Conservation (phyloP, 306 rosid species). For the Vigna nakashimae region DNA sequence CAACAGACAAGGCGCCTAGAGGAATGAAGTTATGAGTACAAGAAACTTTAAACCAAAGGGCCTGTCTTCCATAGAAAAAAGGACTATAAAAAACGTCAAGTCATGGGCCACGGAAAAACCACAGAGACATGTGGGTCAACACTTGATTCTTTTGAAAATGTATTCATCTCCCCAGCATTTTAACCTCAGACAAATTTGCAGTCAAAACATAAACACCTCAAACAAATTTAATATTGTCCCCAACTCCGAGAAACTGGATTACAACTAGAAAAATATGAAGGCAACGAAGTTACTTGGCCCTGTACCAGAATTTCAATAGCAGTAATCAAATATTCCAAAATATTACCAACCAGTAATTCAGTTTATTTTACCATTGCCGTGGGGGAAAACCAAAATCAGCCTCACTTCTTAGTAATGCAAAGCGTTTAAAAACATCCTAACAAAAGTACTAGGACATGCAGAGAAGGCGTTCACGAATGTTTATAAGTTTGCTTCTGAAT, state of each 20-base stretch:
- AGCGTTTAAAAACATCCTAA: slow-evolving; percentile 7
- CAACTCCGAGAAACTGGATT: slow-evolving; percentile 9
- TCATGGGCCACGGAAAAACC: background rate
- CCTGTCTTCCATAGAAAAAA: background rate
- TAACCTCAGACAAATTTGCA: background rate
- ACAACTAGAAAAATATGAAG: background rate
- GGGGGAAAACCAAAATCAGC: background rate
- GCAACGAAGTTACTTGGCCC: slow-evolving; percentile 27
- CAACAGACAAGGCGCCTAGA: background rate
- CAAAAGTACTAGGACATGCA: slow-evolving; percentile 20
- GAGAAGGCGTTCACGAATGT: background rate
- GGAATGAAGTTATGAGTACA: background rate
- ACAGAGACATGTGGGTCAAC: background rate
- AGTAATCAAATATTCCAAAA: background rate
- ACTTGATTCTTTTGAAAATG: background rate
- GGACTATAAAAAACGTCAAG: no score
- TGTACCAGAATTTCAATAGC: background rate
- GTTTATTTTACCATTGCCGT: background rate
- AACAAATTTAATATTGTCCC: background rate
- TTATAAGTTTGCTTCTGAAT: background rate
- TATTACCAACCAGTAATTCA: background rate
- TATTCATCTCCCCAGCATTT: background rate
- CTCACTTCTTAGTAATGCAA: slow-evolving; percentile 30
- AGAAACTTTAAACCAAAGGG: background rate
- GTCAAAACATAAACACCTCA: background rate